Percentiles rank a stretch among this genome's conserved stretches.
phyloP scores from a whole-genome alignment of 257 asterid genomes.

The Gentiana straminea region DNA sequence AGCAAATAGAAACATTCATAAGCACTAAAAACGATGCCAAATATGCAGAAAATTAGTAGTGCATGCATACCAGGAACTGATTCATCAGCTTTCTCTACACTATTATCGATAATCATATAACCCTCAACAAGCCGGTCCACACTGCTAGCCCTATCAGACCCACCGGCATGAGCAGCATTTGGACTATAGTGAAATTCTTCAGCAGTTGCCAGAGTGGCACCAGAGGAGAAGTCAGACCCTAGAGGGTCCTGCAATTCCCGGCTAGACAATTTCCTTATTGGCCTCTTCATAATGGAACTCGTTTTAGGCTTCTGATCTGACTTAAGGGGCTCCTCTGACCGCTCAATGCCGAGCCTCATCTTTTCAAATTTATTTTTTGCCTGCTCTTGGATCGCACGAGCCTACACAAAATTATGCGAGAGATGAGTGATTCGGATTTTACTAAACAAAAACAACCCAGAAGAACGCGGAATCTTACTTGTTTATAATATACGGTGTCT shows the following conservation, averaged over 20 bases:
- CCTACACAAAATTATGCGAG: constrained; percentile 35
- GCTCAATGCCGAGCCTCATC: constrained; percentile 35
- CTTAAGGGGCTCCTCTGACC: constrained; percentile 40
- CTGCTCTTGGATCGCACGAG: constrained; percentile 79
- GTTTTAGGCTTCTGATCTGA: constrained; percentile 47
- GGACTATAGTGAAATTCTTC: constrained; percentile 43
- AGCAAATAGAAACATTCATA: neutral
- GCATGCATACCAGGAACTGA: constrained; percentile 45
- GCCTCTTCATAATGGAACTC: constrained; percentile 47
- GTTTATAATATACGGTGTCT: constrained; percentile 79
- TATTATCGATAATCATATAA: constrained; percentile 40
- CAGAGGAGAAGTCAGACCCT: constrained; percentile 89
- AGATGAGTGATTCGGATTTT: neutral
- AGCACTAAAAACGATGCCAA: neutral
- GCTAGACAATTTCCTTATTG: constrained; percentile 35
- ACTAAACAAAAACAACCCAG: constrained; percentile 2
- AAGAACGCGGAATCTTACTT: constrained; percentile 33
- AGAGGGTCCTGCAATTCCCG: constrained; percentile 53
- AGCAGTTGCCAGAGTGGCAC: constrained; percentile 60
- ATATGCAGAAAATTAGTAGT: neutral
- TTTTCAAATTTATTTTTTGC: constrained; percentile 72
- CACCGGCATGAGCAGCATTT: constrained; percentile 33
- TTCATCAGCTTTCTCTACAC: constrained; percentile 70
- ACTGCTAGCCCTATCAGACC: constrained; percentile 39
- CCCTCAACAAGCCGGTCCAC: constrained; percentile 52